phyloP scores from a whole-genome alignment of 2,329 filamentous ascomycete species.

The Verticillium isaacii region DNA sequence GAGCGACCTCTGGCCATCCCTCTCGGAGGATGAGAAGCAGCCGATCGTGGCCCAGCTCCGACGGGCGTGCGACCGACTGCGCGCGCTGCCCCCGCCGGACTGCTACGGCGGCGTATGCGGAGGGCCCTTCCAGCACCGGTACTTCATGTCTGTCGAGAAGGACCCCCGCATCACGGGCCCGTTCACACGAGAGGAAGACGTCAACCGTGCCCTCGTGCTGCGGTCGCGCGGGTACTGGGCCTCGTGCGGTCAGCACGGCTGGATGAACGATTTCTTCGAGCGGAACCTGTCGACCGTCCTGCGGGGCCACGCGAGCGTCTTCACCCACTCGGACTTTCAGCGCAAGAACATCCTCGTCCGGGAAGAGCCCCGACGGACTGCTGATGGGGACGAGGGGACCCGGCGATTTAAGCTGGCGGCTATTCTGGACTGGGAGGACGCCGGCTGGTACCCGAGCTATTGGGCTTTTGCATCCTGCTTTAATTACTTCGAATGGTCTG shows the following conservation, averaged over 20 bases:
- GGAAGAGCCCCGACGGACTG: too few relatives aligned
- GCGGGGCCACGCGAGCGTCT: too few relatives aligned
- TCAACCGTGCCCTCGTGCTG: background rate
- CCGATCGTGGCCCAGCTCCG: background rate
- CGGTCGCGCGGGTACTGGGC: background rate
- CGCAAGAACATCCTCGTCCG: too few relatives aligned
- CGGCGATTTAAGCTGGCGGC: too few relatives aligned
- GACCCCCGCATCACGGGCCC: background rate
- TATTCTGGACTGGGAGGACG: too few relatives aligned
- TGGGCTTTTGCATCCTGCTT: too few relatives aligned
- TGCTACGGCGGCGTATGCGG: background rate
- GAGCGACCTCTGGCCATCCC: background rate
- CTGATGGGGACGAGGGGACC: too few relatives aligned
- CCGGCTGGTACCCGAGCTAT: too few relatives aligned
- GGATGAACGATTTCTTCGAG: background rate
- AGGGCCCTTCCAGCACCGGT: background rate
- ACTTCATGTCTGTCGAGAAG: background rate
- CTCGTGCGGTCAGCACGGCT: background rate
- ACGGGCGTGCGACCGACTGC: background rate
- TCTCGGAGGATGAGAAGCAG: background rate
- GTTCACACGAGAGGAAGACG: background rate
- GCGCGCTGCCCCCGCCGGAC: background rate
- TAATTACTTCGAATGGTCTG: too few relatives aligned
- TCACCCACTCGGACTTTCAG: too few relatives aligned
- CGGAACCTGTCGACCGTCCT: background rate